These are phyloP conservation scores for Lithospermum erythrorhizon DNA, from an alignment of 257 asterid species.

Conservation along the genomic window DNA sequence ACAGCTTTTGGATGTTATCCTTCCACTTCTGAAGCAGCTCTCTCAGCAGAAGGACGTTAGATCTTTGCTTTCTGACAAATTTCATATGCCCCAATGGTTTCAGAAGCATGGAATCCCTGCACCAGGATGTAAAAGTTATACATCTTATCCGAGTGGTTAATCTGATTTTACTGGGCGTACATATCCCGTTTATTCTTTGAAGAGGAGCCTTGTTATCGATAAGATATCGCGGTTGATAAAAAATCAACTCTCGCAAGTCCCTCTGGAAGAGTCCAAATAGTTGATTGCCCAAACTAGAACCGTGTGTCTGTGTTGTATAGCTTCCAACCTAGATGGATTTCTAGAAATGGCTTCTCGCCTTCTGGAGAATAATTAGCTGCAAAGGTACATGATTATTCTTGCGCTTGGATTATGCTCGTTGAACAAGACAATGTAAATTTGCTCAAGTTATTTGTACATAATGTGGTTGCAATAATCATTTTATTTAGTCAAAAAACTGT, in stretches of 20 bases:
- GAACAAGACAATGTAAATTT: neutral
- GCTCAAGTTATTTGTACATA: neutral
- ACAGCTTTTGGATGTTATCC: constrained; percentile 86
- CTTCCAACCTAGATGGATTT: neutral
- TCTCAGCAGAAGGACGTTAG: constrained; percentile 73
- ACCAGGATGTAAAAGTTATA: constrained; percentile 32
- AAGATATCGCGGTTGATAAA: neutral
- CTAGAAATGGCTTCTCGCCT: too few species aligned
- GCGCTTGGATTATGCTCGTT: neutral
- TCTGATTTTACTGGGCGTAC: constrained; percentile 11
- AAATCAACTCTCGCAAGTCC: neutral
- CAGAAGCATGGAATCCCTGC: constrained; percentile 78
- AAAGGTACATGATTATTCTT: neutral
- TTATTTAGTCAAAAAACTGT: neutral
- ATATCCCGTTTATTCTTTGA: constrained; percentile 3
- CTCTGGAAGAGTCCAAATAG: neutral
- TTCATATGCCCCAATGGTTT: constrained; percentile 95
- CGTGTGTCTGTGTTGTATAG: neutral
- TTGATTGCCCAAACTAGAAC: too few species aligned
- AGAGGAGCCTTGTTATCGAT: neutral
- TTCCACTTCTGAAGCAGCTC: constrained; percentile 87
- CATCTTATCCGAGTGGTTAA: constrained; percentile 14
- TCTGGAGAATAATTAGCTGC: neutral
- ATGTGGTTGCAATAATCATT: neutral
- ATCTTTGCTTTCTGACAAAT: constrained; percentile 57